Conservation (phyloP, 1,284 basidiomycete species). For the Fomitopsis palustris region DNA sequence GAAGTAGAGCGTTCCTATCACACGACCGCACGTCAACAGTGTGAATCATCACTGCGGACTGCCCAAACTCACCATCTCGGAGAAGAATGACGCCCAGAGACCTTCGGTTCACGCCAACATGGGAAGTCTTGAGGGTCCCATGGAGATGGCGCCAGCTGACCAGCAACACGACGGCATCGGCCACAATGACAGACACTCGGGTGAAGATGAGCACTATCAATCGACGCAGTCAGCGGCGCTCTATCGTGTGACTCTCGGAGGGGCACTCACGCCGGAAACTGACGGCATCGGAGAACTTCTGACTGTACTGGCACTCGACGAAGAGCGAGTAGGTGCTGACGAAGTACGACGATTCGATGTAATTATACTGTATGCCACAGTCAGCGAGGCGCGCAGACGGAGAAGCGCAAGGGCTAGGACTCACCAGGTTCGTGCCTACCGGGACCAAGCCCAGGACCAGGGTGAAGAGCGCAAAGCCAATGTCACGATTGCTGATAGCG, state of each 20-base stretch:
- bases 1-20: slow-evolving; percentile 1
- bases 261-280: neutral
- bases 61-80: neutral
- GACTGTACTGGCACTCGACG: neutral
- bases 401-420: neutral
- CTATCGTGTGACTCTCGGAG: too few relatives aligned
- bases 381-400: neutral
- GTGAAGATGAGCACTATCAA: neutral
- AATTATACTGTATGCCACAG: neutral
- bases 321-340: neutral
- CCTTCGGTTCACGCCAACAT: neutral
- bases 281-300: neutral
- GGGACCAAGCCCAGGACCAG: neutral
- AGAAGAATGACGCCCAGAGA: neutral
- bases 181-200: neutral
- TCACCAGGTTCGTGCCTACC: neutral
- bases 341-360: neutral
- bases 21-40: neutral
- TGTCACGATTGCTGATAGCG: neutral
- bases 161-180: neutral
- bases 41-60: neutral
- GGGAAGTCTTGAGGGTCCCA: neutral
- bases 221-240: neutral
- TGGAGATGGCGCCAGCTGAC: neutral
- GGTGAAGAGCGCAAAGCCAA: neutral